Evolutionary conservation across 495 filamentous ascomycete genomes (phyloP).

Genomic region (Trichoderma reesei): DNA sequence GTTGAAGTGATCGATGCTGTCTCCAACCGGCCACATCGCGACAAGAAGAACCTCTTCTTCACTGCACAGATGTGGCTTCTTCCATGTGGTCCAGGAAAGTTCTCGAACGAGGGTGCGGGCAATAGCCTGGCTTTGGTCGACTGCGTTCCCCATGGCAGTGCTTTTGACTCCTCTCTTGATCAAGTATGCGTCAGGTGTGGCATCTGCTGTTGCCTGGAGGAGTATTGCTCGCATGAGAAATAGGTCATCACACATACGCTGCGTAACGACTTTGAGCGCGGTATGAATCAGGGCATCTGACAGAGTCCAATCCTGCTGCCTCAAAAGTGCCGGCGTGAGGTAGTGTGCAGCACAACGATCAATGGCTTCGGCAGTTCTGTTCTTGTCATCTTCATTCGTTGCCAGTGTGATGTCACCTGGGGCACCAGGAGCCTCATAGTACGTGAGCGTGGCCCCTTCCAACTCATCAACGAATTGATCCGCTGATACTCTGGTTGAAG

Average conservation of each 20-base stretch:
- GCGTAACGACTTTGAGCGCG: conserved; percentile 37
- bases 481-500: conserved; percentile 21
- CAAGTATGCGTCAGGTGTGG: conserved; percentile 5
- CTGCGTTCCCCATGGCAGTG: conserved; percentile 10
- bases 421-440: conserved; percentile 28
- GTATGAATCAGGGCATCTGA: conserved; percentile 28
- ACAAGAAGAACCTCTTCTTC: conserved; percentile 55
- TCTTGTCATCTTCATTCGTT: conserved; percentile 25
- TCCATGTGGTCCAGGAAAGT: conserved; percentile 54
- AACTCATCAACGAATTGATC: conserved; percentile 34
- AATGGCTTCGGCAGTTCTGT: conserved; percentile 28
- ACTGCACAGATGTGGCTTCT: conserved; percentile 44
- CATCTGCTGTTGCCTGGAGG: not conserved
- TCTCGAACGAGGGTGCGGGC: conserved; percentile 36
- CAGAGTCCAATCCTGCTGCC: conserved; percentile 18
- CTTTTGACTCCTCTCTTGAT: conserved; percentile 13
- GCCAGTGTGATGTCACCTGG: not conserved
- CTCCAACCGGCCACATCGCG: conserved; percentile 56
- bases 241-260: conserved; percentile 42
- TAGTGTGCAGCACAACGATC: conserved; percentile 45
- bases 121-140: conserved; percentile 18
- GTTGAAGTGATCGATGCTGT: conserved; percentile 39
- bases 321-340: conserved; percentile 21
- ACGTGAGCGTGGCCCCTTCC: conserved; percentile 35
- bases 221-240: conserved; percentile 27